Percentiles rank a stretch among this genome's conserved stretches.
Conservation (phyloP, 2,329 filamentous ascomycete genomes). For the Aspergillus pseudoterreus region DNA sequence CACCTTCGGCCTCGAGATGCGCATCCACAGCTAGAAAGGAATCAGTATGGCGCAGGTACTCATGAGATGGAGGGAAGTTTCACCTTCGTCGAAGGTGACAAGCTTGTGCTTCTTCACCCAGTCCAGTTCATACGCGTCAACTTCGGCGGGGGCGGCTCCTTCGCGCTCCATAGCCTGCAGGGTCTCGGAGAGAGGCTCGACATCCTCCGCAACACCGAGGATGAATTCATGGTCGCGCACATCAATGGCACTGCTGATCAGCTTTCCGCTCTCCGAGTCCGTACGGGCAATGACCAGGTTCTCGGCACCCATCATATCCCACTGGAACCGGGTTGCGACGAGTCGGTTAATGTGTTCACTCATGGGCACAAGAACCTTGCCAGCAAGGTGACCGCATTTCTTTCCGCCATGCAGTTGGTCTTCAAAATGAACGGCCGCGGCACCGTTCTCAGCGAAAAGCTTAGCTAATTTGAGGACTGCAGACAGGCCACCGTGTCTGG, state of each 20-base stretch:
- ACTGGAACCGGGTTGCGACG: slow-evolving; percentile 88
- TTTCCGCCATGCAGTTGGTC: slow-evolving; percentile 97
- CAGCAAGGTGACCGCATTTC: slow-evolving; percentile 95
- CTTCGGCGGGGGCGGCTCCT: slow-evolving; percentile 73
- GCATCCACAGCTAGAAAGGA: slow-evolving; percentile 61
- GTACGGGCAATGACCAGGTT: slow-evolving; percentile 93
- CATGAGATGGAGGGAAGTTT: not conserved
- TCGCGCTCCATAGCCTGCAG: slow-evolving; percentile 83
- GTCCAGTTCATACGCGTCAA: slow-evolving; percentile 77
- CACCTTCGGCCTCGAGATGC: slow-evolving; percentile 66
- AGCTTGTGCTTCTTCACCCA: slow-evolving; percentile 87
- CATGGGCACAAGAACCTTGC: slow-evolving; percentile 90
- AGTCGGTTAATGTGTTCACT: slow-evolving; percentile 96
- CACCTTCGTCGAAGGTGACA: slow-evolving; percentile 81
- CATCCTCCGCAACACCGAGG: slow-evolving; percentile 75
- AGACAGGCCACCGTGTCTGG: slow-evolving; percentile 79
- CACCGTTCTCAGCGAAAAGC: slow-evolving; percentile 94
- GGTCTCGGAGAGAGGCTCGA: slow-evolving; percentile 79
- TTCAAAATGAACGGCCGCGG: slow-evolving; percentile 94
- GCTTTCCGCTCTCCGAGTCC: slow-evolving; percentile 87
- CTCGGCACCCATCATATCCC: slow-evolving; percentile 96
- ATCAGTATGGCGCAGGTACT: not conserved
- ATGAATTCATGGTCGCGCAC: slow-evolving; percentile 97
- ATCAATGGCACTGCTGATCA: slow-evolving; percentile 87
- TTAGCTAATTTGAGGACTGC: slow-evolving; percentile 95